These are phyloP conservation scores for Exophiala dermatitidis DNA, from an alignment of 2,329 filamentous ascomycete species.

Conservation along the genomic window DNA sequence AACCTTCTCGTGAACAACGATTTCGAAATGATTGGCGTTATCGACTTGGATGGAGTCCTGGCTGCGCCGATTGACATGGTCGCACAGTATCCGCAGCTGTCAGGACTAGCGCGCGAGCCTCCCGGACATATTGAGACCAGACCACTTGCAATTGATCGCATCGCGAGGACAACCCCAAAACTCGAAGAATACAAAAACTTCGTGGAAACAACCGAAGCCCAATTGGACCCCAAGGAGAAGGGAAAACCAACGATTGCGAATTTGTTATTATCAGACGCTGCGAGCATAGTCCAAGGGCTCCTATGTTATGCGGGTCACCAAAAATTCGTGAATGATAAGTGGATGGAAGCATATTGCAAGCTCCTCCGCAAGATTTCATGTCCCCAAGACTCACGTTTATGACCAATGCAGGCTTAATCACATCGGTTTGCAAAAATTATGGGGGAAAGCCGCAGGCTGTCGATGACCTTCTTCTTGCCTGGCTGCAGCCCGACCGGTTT, in stretches of 20 bases:
- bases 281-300: neutral
- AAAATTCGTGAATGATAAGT: neutral
- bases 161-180: neutral
- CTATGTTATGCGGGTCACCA: neutral
- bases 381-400: neutral
- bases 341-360: slow-evolving; percentile 1
- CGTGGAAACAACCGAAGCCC: neutral
- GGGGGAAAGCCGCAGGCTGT: neutral
- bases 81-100: slow-evolving; percentile 12
- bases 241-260: neutral
- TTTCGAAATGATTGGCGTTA: slow-evolving; percentile 17
- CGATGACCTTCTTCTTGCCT: no score
- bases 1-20: slow-evolving; percentile 19
- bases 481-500: no score
- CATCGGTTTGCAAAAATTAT: neutral
- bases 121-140: slow-evolving; percentile 1
- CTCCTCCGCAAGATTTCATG: neutral
- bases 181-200: slow-evolving; percentile 1
- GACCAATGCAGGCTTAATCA: neutral
- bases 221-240: neutral
- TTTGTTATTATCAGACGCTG: neutral
- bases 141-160: slow-evolving; percentile 1
- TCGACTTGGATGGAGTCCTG: slow-evolving; percentile 19
- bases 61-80: slow-evolving; percentile 13
- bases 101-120: slow-evolving; percentile 2